Evolutionary conservation across 768 basidiomycete genomes (phyloP).

Genomic region (Crucibulum laeve): DNA sequence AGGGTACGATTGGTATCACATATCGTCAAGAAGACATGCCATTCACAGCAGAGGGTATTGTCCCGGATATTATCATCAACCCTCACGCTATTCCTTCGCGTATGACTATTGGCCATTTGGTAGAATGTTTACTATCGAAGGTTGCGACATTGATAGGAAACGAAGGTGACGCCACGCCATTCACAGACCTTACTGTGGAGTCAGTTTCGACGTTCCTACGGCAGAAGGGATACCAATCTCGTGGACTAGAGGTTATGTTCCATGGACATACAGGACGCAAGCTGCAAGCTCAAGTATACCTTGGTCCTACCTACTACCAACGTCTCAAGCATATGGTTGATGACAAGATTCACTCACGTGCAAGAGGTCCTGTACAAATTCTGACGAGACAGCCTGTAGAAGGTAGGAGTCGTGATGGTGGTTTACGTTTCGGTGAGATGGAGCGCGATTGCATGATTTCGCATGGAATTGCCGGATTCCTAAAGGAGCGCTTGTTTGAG

Average conservation of each 20-base stretch:
- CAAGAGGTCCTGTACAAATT: slow-evolving; percentile 96
- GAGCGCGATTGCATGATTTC: slow-evolving; percentile 99
- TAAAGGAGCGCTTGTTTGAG: slow-evolving; percentile 96
- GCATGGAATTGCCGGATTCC: slow-evolving; percentile 95
- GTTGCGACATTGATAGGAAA: slow-evolving; percentile 94
- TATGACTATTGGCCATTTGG: slow-evolving; percentile 99
- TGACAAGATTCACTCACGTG: slow-evolving; percentile 98
- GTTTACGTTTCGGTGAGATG: slow-evolving; percentile 99
- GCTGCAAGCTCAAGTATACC: slow-evolving; percentile 95
- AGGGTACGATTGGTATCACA: slow-evolving; percentile 99
- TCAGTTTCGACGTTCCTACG: slow-evolving; percentile 91
- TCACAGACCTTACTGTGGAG: slow-evolving; percentile 97
- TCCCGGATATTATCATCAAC: slow-evolving; percentile 97
- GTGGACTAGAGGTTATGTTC: slow-evolving; percentile 97
- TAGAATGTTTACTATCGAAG: slow-evolving; percentile 95
- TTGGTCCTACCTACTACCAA: slow-evolving; percentile 99
- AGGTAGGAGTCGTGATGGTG: slow-evolving; percentile 97
- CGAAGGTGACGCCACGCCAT: slow-evolving; percentile 98
- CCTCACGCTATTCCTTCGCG: slow-evolving; percentile 99
- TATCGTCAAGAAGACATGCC: slow-evolving; percentile 99
- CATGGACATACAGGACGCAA: slow-evolving; percentile 99
- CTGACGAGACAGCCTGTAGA: slow-evolving; percentile 97
- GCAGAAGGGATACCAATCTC: slow-evolving; percentile 91
- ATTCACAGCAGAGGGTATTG: slow-evolving; percentile 94
- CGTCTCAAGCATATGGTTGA: slow-evolving; percentile 99